Percentiles rank a stretch among this genome's conserved stretches.
Evolutionary conservation across 2,329 filamentous ascomycete genomes (phyloP).

Genomic region (Macroventuria anomochaeta): DNA sequence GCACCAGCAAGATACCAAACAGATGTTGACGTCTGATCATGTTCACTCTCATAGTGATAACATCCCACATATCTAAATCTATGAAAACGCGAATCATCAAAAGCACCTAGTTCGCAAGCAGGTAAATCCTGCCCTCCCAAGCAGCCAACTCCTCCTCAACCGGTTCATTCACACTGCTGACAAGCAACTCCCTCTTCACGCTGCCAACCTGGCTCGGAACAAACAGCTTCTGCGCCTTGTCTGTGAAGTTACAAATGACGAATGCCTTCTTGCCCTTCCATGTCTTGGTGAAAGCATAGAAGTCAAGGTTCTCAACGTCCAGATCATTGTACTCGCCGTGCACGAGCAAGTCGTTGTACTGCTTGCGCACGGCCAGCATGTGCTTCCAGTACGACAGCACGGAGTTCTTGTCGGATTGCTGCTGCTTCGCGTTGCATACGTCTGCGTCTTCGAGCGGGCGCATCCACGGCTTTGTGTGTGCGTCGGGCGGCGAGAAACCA

Average conservation of each 20-base stretch:
- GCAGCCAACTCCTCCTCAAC: slow-evolving; percentile 30
- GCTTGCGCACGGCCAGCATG: slow-evolving; percentile 61
- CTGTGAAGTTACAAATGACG: slow-evolving; percentile 47
- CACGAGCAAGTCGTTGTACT: slow-evolving; percentile 65
- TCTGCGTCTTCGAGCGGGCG: slow-evolving; percentile 62
- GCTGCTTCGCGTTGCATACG: slow-evolving; percentile 64
- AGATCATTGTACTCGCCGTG: slow-evolving; percentile 65
- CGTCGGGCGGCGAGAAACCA: slow-evolving; percentile 62
- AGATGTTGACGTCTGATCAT: neutral
- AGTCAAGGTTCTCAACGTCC: slow-evolving; percentile 58
- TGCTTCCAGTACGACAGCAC: slow-evolving; percentile 68
- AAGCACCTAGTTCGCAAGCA: slow-evolving; percentile 18
- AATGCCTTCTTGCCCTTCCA: slow-evolving; percentile 40
- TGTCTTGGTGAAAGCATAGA: slow-evolving; percentile 61
- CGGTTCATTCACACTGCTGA: slow-evolving; percentile 27
- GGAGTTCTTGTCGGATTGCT: slow-evolving; percentile 52
- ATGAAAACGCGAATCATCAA: neutral
- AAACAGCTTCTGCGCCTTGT: slow-evolving; percentile 38
- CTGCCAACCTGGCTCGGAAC: slow-evolving; percentile 41
- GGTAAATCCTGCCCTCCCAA: slow-evolving; percentile 42
- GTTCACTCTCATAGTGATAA: neutral
- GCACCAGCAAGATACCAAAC: neutral
- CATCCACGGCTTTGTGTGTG: slow-evolving; percentile 65
- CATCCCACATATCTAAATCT: no score
- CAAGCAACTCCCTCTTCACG: slow-evolving; percentile 38